Conservation (phyloP, 129 eudicot genomes). For the Calendula officinalis region DNA sequence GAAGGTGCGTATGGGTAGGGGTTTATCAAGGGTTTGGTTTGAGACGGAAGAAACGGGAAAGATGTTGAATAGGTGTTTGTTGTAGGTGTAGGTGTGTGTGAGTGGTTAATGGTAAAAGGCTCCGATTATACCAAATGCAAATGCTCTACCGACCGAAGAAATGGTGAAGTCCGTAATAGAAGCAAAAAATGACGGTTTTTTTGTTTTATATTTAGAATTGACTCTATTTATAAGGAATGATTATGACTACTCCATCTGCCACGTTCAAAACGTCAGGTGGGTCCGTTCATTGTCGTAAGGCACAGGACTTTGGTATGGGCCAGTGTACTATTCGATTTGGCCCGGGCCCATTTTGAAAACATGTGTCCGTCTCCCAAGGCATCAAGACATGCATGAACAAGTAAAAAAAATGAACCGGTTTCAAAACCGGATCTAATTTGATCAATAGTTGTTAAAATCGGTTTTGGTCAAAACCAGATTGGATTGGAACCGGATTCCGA, state of each 20-base stretch:
- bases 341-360: not conserved
- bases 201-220: slow-evolving; percentile 3
- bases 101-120: slow-evolving; percentile 1
- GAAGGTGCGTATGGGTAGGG: not conserved
- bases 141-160: slow-evolving; percentile 14
- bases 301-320: slow-evolving; percentile 2
- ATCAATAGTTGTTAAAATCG: too few relatives aligned
- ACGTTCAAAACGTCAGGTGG: slow-evolving; percentile 24
- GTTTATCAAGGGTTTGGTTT: slow-evolving; percentile 21
- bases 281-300: slow-evolving; percentile 13
- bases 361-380: not conserved
- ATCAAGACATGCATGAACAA: too few relatives aligned
- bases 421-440: too few relatives aligned
- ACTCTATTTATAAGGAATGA: slow-evolving; percentile 3
- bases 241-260: slow-evolving; percentile 10
- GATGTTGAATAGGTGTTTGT: slow-evolving; percentile 4
- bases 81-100: not conserved
- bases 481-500: too few relatives aligned
- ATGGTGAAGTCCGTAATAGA: slow-evolving; percentile 14
- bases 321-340: not conserved
- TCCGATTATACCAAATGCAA: not conserved
- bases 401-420: too few relatives aligned
- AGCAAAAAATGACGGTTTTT: slow-evolving; percentile 19
- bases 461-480: too few relatives aligned
- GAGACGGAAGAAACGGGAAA: not conserved